Evolutionary conservation across 202 grass and related monocot genomes (phyloP).

Genomic region (Zizania palustris): DNA sequence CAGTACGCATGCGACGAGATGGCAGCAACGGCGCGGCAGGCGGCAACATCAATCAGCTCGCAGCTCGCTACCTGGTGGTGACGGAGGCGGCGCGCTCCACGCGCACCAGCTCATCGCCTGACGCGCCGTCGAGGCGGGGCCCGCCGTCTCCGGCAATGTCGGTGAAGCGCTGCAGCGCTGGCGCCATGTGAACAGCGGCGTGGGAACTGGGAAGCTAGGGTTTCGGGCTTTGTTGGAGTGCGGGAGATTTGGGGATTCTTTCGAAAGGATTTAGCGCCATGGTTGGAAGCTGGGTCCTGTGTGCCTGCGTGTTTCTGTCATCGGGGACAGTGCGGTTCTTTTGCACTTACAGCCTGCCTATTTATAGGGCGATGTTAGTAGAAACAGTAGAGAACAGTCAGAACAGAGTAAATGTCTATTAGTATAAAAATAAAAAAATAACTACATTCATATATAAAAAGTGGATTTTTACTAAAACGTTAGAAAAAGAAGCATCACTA

Average conservation of each 20-base stretch:
- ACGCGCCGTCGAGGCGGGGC: conserved; percentile 49
- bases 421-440: too few species aligned
- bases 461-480: too few species aligned
- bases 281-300: neutral
- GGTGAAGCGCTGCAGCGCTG: conserved; percentile 61
- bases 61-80: conserved; percentile 60
- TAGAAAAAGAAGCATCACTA: too few species aligned
- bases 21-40: too few species aligned
- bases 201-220: too few species aligned
- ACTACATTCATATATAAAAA: too few species aligned
- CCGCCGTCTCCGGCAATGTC: conserved; percentile 48
- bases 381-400: too few species aligned
- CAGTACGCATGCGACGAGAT: neutral
- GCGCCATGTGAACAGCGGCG: conserved; percentile 62
- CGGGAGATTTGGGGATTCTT: conserved; percentile 58
- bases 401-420: too few species aligned
- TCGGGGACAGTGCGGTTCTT: too few species aligned
- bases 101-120: conserved; percentile 78
- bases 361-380: too few species aligned
- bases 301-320: neutral
- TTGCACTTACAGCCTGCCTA: too few species aligned
- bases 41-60: neutral
- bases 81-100: conserved; percentile 59
- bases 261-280: conserved; percentile 45
- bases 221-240: conserved; percentile 43